phyloP scores from a whole-genome alignment of 768 basidiomycete species.

The Amanita inopinata region DNA sequence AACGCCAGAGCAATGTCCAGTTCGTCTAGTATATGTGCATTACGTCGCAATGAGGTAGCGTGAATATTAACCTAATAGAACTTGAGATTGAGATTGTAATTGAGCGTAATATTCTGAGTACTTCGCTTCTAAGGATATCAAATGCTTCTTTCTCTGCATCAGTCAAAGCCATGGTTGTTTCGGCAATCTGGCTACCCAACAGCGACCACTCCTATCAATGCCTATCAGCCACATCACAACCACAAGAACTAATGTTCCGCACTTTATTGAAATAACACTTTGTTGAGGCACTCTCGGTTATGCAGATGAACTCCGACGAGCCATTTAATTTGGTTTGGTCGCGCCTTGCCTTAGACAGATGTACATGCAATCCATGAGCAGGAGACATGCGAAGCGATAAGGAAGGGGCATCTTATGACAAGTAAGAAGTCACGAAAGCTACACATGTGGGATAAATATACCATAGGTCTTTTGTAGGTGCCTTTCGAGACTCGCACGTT shows the following conservation, averaged over 20 bases:
- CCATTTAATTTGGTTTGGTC: slow-evolving; percentile 41
- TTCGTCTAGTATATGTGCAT: slow-evolving; percentile 77
- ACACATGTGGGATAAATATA: slow-evolving; percentile 16
- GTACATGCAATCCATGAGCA: slow-evolving; percentile 66
- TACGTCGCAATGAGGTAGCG: slow-evolving; percentile 50
- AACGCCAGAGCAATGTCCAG: slow-evolving; percentile 79
- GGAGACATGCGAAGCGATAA: slow-evolving; percentile 62
- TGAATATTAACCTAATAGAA: slow-evolving; percentile 49
- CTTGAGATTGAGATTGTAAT: not conserved
- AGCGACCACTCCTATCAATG: slow-evolving; percentile 56
- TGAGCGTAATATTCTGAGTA: slow-evolving; percentile 14
- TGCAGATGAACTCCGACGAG: slow-evolving; percentile 41
- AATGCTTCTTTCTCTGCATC: slow-evolving; percentile 68
- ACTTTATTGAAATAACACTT: slow-evolving; percentile 63
- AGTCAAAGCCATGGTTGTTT: slow-evolving; percentile 41
- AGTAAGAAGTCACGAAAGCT: not conserved
- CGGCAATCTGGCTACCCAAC: slow-evolving; percentile 59
- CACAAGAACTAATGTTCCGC: slow-evolving; percentile 9
- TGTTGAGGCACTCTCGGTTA: slow-evolving; percentile 58
- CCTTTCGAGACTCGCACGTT: slow-evolving; percentile 43
- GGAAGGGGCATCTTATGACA: slow-evolving; percentile 51
- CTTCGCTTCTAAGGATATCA: slow-evolving; percentile 57
- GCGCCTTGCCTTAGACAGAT: slow-evolving; percentile 54
- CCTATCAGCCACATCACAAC: not conserved
- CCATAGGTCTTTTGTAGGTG: slow-evolving; percentile 46